phyloP scores from a whole-genome alignment of 192 early-diverging fungal species.

The Glomus cerebriforme region DNA sequence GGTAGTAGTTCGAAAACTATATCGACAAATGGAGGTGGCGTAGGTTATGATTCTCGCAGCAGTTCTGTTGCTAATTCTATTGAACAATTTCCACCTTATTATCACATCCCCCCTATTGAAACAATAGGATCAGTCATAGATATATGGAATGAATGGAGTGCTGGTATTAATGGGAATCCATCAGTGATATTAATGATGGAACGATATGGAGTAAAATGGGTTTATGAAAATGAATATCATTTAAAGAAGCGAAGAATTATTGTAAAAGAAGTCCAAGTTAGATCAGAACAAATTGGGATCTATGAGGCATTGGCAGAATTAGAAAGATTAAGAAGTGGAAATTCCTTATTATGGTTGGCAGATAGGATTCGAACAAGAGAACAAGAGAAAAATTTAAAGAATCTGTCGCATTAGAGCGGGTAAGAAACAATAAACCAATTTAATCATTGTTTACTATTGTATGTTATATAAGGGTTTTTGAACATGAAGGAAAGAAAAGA shows the following conservation, averaged over 20 bases:
- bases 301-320: not conserved
- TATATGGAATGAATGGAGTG: not conserved
- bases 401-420: not conserved
- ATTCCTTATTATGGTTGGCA: not conserved
- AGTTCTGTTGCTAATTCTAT: not conserved
- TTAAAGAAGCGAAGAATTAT: slow-evolving; percentile 1
- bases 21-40: not conserved
- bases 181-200: not conserved
- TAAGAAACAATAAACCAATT: not conserved
- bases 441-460: not conserved
- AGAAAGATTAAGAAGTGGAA: not conserved
- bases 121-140: not conserved
- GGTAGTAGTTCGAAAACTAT: not conserved
- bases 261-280: not conserved
- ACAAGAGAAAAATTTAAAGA: not conserved
- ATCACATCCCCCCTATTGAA: not conserved
- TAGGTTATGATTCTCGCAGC: not conserved
- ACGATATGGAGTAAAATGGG: not conserved
- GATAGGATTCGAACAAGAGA: not conserved
- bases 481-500: not conserved
- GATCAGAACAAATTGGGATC: not conserved
- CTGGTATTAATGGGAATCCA: not conserved
- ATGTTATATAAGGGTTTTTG: not conserved
- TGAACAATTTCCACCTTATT: not conserved
- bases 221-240: not conserved